These are phyloP conservation scores for Nakazawaea wickerhamii DNA, from an alignment of 805 yeast species.

Conservation along the genomic window DNA sequence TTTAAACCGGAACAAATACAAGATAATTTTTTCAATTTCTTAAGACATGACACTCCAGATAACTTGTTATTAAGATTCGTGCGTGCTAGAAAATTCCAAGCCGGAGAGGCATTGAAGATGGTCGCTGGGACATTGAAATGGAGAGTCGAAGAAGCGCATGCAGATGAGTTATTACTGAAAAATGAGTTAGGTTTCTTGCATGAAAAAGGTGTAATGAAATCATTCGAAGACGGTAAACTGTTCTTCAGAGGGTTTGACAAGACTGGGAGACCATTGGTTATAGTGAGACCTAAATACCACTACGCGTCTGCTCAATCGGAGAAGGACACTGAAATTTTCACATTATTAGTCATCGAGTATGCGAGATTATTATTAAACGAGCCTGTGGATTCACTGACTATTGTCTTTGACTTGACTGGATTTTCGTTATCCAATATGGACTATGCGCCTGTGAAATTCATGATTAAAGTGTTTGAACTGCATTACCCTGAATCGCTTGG, in stretches of 20 bases:
- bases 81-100: constrained; percentile 84
- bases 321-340: constrained; percentile 69
- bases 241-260: constrained; percentile 70
- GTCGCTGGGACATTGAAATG: constrained; percentile 67
- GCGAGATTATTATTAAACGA: constrained; percentile 71
- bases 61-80: constrained; percentile 68
- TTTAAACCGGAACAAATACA: constrained; percentile 48
- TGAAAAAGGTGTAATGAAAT: constrained; percentile 42
- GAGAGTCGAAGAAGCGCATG: constrained; percentile 58
- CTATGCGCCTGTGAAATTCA: constrained; percentile 82
- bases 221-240: constrained; percentile 65
- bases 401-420: constrained; percentile 80
- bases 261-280: constrained; percentile 71
- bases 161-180: constrained; percentile 54
- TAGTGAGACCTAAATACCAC: constrained; percentile 77
- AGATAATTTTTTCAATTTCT: constrained; percentile 49
- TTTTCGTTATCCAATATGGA: constrained; percentile 93
- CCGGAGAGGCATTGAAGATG: constrained; percentile 65
- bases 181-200: constrained; percentile 67
- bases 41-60: constrained; percentile 80
- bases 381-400: constrained; percentile 74
- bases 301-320: constrained; percentile 59
- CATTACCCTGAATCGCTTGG: constrained; percentile 96
- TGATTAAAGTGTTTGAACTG: constrained; percentile 86
- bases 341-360: constrained; percentile 73